phyloP scores from a whole-genome alignment of 495 filamentous ascomycete species.

The Penicillium malachiteum region DNA sequence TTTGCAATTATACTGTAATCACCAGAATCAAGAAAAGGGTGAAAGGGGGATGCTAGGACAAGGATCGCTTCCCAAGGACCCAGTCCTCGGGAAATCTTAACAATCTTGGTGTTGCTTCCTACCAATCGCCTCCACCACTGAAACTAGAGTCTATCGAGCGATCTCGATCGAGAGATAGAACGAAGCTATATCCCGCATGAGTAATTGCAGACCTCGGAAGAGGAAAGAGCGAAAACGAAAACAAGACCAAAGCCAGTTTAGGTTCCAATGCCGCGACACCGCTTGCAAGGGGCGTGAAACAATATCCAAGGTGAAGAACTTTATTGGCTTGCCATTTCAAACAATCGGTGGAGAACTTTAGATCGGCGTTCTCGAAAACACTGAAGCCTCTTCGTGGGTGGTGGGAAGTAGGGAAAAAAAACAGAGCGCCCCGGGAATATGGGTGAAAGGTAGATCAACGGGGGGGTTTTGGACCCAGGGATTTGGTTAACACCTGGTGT shows the following conservation, averaged over 20 bases:
- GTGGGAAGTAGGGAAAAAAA: background rate
- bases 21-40: background rate
- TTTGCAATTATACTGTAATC: background rate
- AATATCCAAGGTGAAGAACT: constrained; percentile 5
- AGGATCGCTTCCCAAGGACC: constrained; percentile 11
- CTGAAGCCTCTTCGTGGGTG: background rate
- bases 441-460: background rate
- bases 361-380: constrained; percentile 8
- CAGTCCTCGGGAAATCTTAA: constrained; percentile 14
- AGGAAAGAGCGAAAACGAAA: background rate
- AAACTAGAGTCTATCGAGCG: constrained; percentile 3
- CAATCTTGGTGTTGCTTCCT: background rate
- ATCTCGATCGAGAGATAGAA: constrained; percentile 9
- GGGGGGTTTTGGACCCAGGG: background rate
- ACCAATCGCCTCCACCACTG: constrained; percentile 3
- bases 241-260: no score
- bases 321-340: constrained; percentile 7
- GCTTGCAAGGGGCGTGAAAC: constrained; percentile 16
- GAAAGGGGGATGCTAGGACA: background rate
- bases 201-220: background rate
- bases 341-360: constrained; percentile 9
- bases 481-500: background rate
- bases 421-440: background rate
- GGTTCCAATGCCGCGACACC: constrained; percentile 4
- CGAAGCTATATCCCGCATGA: background rate